A percentile compares a stretch with the other conserved stretches of the same genome.
phyloP scores from a whole-genome alignment of 768 basidiomycete species.

The Exidia glandulosa region DNA sequence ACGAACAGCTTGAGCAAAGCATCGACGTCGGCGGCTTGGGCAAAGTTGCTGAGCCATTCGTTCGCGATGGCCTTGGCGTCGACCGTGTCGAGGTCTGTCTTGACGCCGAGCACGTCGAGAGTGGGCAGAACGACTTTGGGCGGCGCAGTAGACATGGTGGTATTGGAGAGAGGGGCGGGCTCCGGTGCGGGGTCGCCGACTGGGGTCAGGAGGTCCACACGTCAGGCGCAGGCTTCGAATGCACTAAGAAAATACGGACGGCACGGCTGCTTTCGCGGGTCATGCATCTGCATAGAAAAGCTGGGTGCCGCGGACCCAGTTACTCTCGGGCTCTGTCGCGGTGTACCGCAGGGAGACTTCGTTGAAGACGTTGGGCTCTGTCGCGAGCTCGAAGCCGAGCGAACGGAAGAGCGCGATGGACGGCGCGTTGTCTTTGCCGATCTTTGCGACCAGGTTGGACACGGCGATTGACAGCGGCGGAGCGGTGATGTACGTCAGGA shows the following conservation, averaged over 20 bases:
- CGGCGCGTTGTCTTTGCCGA: slow-evolving; percentile 55
- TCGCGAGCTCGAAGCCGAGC: slow-evolving; percentile 64
- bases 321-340: not conserved
- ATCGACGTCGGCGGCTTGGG: slow-evolving; percentile 8
- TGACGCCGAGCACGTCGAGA: not conserved
- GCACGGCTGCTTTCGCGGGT: not conserved
- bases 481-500: slow-evolving; percentile 56
- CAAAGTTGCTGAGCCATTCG: slow-evolving; percentile 19
- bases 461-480: slow-evolving; percentile 33
- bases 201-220: not conserved
- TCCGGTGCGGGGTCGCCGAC: not conserved
- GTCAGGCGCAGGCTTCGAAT: not conserved
- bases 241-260: too few relatives aligned
- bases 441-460: slow-evolving; percentile 51
- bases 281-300: not conserved
- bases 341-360: slow-evolving; percentile 68
- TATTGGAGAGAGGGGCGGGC: not conserved
- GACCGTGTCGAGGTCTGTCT: not conserved
- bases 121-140: not conserved
- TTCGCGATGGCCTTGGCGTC: slow-evolving; percentile 19
- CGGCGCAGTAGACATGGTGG: not conserved
- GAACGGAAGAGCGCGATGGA: slow-evolving; percentile 65
- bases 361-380: slow-evolving; percentile 59
- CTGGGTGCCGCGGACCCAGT: not conserved
- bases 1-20: slow-evolving; percentile 23